Conservation (phyloP, 2,329 filamentous ascomycete species). For the Penicillium thymicola region DNA sequence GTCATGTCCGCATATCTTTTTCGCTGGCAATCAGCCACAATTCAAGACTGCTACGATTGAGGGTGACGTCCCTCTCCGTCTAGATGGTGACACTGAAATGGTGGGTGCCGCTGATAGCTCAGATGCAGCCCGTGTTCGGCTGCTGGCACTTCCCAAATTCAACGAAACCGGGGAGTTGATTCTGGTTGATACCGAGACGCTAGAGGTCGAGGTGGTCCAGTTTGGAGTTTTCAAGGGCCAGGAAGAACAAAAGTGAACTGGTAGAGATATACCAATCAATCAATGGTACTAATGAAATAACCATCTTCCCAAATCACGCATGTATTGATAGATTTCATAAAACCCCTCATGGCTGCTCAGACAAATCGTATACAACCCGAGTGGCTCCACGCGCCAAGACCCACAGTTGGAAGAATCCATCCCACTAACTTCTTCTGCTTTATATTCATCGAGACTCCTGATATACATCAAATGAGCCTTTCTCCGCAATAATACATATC, state of each 20-base stretch:
- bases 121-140: conserved; percentile 66
- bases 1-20: conserved; percentile 83
- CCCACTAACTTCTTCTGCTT: background rate
- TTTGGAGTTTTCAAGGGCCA: conserved; percentile 45
- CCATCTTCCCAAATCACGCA: background rate
- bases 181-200: conserved; percentile 77
- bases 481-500: background rate
- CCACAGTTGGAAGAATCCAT: conserved; percentile 17
- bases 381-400: conserved; percentile 14
- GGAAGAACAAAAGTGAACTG: conserved; percentile 33
- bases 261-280: conserved; percentile 15
- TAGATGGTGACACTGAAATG: conserved; percentile 37
- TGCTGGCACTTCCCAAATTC: conserved; percentile 84
- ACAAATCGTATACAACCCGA: background rate
- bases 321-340: background rate
- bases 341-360: background rate
- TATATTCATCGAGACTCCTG: background rate
- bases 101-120: conserved; percentile 41
- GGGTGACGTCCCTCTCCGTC: conserved; percentile 38
- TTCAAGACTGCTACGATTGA: conserved; percentile 71
- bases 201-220: conserved; percentile 71
- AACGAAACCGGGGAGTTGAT: conserved; percentile 73
- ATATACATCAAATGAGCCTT: background rate
- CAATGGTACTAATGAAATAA: conserved; percentile 11
- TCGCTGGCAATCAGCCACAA: conserved; percentile 78